phyloP scores from a whole-genome alignment of 495 filamentous ascomycete species.

The Podospora didyma region DNA sequence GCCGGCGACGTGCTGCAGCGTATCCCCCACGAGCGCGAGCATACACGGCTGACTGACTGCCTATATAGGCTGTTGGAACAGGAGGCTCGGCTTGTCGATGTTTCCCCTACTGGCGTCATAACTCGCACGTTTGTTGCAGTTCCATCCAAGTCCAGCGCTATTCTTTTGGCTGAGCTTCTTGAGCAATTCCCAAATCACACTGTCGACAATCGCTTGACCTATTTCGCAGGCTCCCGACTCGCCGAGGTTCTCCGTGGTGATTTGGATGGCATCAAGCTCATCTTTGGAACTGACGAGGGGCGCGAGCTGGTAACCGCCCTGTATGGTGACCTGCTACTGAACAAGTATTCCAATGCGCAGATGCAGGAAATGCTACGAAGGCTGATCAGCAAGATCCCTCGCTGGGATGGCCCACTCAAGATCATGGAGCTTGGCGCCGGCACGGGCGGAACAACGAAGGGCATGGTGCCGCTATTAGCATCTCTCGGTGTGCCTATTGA shows the following conservation, averaged over 20 bases:
- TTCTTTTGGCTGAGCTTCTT: not conserved
- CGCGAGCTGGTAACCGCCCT: conserved; percentile 2
- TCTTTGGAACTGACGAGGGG: conserved; percentile 5
- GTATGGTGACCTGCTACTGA: conserved; percentile 4
- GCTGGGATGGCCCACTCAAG: conserved; percentile 8
- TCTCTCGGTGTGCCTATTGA: conserved; percentile 35
- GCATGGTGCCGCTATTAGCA: conserved; percentile 8
- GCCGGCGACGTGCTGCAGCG: not conserved
- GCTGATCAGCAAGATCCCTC: not conserved
- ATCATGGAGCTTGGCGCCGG: conserved; percentile 52
- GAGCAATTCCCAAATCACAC: conserved; percentile 1
- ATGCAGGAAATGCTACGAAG: not conserved
- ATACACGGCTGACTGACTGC: conserved; percentile 26
- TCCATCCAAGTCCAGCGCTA: not conserved
- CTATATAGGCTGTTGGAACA: conserved; percentile 28
- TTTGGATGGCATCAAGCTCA: conserved; percentile 7
- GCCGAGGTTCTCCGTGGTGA: conserved; percentile 11
- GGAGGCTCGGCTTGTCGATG: conserved; percentile 4
- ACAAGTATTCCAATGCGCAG: not conserved
- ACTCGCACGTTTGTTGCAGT: not conserved
- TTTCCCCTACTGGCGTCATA: not conserved
- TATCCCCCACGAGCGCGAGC: conserved; percentile 5
- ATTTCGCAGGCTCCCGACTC: conserved; percentile 8
- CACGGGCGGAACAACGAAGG: conserved; percentile 46
- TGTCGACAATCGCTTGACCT: not conserved